phyloP scores from a whole-genome alignment of 257 asterid species.

The Henckelia pumila region DNA sequence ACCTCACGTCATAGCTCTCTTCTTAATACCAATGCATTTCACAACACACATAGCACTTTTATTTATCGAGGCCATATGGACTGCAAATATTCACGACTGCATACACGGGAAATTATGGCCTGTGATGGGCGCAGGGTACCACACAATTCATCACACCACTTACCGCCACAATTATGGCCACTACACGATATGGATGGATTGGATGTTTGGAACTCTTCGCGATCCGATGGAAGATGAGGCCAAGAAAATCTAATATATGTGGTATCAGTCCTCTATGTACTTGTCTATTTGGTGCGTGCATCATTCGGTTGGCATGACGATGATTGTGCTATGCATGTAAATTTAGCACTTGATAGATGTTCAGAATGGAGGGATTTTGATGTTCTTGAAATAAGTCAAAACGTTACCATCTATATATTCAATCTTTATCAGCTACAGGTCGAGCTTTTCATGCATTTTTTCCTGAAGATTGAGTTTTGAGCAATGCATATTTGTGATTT shows the following conservation, averaged over 20 bases:
- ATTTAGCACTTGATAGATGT: not conserved
- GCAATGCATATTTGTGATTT: not conserved
- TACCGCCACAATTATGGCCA: conserved; percentile 95
- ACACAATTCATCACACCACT: conserved; percentile 96
- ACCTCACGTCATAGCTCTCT: conserved; percentile 81
- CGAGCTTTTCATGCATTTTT: not conserved
- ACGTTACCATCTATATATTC: not conserved
- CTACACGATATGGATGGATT: conserved; percentile 96
- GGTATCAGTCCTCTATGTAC: not conserved
- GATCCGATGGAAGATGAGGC: conserved; percentile 69
- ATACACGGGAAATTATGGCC: conserved; percentile 90
- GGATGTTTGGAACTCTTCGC: conserved; percentile 98
- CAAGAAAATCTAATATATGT: conserved; percentile 45
- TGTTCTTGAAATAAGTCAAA: not conserved
- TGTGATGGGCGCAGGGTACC: conserved; percentile 97
- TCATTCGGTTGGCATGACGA: not conserved
- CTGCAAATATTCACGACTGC: conserved; percentile 94
- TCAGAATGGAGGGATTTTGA: not conserved
- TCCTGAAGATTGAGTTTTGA: too few species aligned
- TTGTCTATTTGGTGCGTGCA: not conserved
- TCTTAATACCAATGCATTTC: conserved; percentile 75
- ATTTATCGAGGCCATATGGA: conserved; percentile 83
- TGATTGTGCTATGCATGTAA: not conserved
- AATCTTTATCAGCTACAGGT: not conserved
- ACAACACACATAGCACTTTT: conserved; percentile 70